Conservation (phyloP, 179 eudicot species). For the Vitellaria paradoxa region DNA sequence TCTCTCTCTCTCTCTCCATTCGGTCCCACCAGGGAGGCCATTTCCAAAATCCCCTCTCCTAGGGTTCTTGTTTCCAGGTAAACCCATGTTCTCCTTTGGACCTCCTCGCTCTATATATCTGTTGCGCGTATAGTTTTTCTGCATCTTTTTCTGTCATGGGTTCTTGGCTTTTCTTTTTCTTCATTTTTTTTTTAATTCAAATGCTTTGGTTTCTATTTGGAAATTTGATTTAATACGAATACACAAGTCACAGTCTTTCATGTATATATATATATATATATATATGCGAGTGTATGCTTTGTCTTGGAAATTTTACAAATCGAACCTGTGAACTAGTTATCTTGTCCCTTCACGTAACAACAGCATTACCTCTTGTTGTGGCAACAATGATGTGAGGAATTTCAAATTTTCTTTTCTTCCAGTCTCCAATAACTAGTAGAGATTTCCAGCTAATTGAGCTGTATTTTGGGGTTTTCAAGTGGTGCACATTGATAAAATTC, state of each 20-base stretch:
- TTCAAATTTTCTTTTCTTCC: neutral
- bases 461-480: neutral
- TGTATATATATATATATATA: neutral
- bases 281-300: neutral
- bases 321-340: neutral
- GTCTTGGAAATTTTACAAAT: neutral
- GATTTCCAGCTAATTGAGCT: neutral
- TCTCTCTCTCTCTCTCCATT: neutral
- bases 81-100: neutral
- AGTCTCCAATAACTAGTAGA: neutral
- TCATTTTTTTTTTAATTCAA: neutral
- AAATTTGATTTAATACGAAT: neutral
- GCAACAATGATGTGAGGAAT: neutral
- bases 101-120: neutral
- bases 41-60: neutral
- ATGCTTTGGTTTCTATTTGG: neutral
- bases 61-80: neutral
- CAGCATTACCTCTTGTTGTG: neutral
- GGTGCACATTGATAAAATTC: neutral
- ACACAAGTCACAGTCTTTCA: neutral
- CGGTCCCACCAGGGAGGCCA: neutral
- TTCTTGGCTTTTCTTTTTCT: neutral
- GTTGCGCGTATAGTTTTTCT: neutral
- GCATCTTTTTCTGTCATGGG: no score
- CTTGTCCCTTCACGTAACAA: neutral